Evolutionary conservation across 2,329 filamentous ascomycete species (phyloP).

Genomic region (Fusarium lyarnte): DNA sequence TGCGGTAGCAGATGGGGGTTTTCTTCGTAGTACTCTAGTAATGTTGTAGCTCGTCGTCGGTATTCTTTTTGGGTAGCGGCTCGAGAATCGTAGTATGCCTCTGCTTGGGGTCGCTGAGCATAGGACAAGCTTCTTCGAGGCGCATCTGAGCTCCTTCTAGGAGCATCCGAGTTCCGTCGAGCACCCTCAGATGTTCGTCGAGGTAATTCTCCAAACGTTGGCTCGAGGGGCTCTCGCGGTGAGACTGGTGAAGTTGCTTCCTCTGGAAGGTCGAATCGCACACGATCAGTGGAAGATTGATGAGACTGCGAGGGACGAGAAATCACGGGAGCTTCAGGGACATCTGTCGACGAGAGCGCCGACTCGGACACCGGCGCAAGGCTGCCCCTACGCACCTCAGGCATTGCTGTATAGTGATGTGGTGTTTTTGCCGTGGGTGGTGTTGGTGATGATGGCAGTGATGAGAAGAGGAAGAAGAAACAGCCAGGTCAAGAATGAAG

Average conservation of each 20-base stretch:
- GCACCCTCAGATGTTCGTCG: slow-evolving; percentile 26
- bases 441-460: not conserved
- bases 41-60: slow-evolving; percentile 47
- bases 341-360: slow-evolving; percentile 29
- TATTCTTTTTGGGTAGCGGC: slow-evolving; percentile 50
- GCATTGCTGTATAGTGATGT: slow-evolving; percentile 35
- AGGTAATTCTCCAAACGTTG: slow-evolving; percentile 26
- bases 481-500: not conserved
- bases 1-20: slow-evolving; percentile 52
- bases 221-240: slow-evolving; percentile 24
- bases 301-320: slow-evolving; percentile 30
- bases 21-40: slow-evolving; percentile 53
- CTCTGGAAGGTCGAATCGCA: slow-evolving; percentile 33
- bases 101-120: slow-evolving; percentile 46
- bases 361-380: slow-evolving; percentile 35
- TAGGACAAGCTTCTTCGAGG: slow-evolving; percentile 50
- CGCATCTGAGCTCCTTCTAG: slow-evolving; percentile 39
- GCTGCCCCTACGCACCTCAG: slow-evolving; percentile 45
- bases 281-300: slow-evolving; percentile 12
- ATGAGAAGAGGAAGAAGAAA: not conserved
- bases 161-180: slow-evolving; percentile 24
- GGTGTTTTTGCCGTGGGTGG: not conserved
- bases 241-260: slow-evolving; percentile 4
- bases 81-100: slow-evolving; percentile 53
- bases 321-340: slow-evolving; percentile 6